Percentiles rank a stretch among this genome's conserved stretches.
These are phyloP conservation scores for Solanum tacnaense DNA, from an alignment of 257 asterid genomes.

Conservation along the genomic window DNA sequence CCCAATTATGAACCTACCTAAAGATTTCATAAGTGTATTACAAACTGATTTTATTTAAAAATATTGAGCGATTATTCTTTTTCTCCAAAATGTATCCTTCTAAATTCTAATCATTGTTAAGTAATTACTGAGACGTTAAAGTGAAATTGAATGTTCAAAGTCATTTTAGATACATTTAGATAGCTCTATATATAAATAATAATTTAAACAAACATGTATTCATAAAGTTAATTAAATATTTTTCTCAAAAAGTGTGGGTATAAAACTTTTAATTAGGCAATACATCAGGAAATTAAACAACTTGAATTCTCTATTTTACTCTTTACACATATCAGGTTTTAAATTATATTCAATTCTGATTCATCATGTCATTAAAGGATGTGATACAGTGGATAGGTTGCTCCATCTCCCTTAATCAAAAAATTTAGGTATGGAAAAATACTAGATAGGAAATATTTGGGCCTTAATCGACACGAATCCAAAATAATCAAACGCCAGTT, in stretches of 20 bases:
- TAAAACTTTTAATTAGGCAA: not conserved
- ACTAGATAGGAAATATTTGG: no score
- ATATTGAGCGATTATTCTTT: not conserved
- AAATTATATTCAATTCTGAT: not conserved
- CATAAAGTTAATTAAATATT: not conserved
- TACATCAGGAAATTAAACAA: no score
- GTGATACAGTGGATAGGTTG: no score
- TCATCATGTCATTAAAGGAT: not conserved
- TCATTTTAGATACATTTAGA: not conserved
- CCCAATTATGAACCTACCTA: not conserved
- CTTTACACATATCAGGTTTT: not conserved
- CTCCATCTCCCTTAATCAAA: accelerated
- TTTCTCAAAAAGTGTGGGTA: not conserved
- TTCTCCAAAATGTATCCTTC: not conserved
- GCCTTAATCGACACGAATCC: no score
- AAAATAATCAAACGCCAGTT: no score
- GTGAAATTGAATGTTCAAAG: not conserved
- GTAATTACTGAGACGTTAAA: not conserved
- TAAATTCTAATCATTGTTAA: not conserved
- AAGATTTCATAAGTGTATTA: not conserved
- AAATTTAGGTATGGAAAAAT: no score
- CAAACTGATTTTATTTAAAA: not conserved
- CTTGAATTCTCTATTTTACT: no score
- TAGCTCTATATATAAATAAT: no score
- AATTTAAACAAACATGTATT: no score